phyloP scores from a whole-genome alignment of 1,139 yeast genomes.

The Yamadazyma taylorii region DNA sequence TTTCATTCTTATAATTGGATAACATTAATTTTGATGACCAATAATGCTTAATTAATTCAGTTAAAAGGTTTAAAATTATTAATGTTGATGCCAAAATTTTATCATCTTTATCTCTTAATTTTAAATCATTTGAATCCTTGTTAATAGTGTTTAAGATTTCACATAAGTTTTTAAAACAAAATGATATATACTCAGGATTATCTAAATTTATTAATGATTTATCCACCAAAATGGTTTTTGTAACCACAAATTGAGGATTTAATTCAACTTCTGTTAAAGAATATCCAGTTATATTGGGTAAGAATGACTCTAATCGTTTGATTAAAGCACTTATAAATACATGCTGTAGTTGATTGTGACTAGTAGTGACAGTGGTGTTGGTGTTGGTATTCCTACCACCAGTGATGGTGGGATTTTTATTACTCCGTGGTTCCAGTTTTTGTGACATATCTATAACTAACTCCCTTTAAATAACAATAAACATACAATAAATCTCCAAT shows the following conservation, averaged over 20 bases:
- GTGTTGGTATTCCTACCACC: too few species aligned
- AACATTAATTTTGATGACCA: slow-evolving; percentile 26
- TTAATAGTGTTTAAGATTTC: slow-evolving; percentile 22
- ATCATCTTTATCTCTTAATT: slow-evolving; percentile 33
- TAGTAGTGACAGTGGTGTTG: too few species aligned
- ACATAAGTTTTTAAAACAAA: slow-evolving; percentile 23
- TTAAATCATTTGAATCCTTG: slow-evolving; percentile 26
- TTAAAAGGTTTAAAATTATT: slow-evolving; percentile 32
- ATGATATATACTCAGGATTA: background rate
- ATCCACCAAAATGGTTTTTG: slow-evolving; percentile 31
- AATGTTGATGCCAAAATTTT: slow-evolving; percentile 35
- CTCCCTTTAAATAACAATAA: too few species aligned
- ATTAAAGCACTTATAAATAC: slow-evolving; percentile 23
- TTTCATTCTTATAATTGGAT: slow-evolving; percentile 13
- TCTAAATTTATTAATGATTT: slow-evolving; percentile 13
- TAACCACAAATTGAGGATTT: slow-evolving; percentile 38
- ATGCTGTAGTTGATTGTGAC: slow-evolving; percentile 4
- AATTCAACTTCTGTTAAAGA: slow-evolving; percentile 45
- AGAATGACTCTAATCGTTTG: slow-evolving; percentile 33
- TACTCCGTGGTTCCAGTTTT: too few species aligned
- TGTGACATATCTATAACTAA: too few species aligned
- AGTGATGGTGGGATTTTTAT: too few species aligned
- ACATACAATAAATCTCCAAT: too few species aligned
- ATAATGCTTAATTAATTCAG: slow-evolving; percentile 27
- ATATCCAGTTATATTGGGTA: slow-evolving; percentile 43